Conservation (phyloP, 768 basidiomycete genomes). For the Podaxis mareebaensis region DNA sequence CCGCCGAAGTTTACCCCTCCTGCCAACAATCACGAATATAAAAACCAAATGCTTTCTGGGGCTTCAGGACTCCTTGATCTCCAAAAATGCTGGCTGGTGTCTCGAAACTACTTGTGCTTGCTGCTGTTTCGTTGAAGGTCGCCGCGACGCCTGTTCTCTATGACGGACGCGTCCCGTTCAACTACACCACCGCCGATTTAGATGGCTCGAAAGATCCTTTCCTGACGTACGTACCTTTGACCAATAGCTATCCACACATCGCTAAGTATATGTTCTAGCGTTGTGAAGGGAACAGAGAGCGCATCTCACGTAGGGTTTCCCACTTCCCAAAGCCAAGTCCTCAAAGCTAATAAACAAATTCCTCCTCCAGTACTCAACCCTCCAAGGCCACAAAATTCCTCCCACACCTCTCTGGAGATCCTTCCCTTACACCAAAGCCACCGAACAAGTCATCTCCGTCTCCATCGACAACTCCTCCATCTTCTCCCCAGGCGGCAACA, state of each 20-base stretch:
- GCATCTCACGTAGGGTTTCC: slow-evolving; percentile 47
- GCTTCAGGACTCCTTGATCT: background rate
- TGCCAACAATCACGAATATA: background rate
- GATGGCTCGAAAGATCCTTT: slow-evolving; percentile 52
- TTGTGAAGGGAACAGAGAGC: slow-evolving; percentile 53
- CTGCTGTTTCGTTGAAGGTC: background rate
- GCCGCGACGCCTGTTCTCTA: slow-evolving; percentile 30
- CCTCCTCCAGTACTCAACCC: slow-evolving; percentile 39
- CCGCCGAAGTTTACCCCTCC: slow-evolving; percentile 6
- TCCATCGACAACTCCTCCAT: slow-evolving; percentile 60
- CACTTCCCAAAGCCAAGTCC: background rate
- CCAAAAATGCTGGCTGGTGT: slow-evolving; percentile 4
- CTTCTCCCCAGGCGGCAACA: slow-evolving; percentile 50
- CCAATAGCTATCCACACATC: background rate
- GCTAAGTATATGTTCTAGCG: slow-evolving; percentile 32
- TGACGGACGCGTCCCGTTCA: slow-evolving; percentile 54
- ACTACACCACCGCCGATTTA: slow-evolving; percentile 41
- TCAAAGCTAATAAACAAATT: background rate
- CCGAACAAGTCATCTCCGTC: slow-evolving; percentile 52
- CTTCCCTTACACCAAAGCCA: slow-evolving; percentile 21
- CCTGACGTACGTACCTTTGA: slow-evolving; percentile 44
- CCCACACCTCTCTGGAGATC: slow-evolving; percentile 53
- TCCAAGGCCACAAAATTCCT: slow-evolving; percentile 36
- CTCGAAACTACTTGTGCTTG: slow-evolving; percentile 1
- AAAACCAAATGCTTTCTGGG: background rate